phyloP scores from a whole-genome alignment of 495 filamentous ascomycete genomes.

The Aspergillus cavernicola region DNA sequence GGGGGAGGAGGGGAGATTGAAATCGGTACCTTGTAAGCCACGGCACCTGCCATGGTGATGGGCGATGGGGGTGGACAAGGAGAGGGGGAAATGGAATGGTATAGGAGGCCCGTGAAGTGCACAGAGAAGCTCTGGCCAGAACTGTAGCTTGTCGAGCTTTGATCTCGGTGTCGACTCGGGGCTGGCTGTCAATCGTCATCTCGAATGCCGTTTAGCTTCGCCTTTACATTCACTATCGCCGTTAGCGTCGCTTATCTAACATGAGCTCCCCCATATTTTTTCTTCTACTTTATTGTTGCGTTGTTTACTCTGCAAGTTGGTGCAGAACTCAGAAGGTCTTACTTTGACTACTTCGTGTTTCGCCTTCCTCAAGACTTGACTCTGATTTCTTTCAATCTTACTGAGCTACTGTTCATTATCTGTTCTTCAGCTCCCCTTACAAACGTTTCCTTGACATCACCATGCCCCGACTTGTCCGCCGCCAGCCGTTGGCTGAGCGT shows the following conservation, averaged over 20 bases:
- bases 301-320: slow-evolving; percentile 16
- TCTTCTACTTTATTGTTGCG: slow-evolving; percentile 4
- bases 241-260: slow-evolving; percentile 24
- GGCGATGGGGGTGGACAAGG: too few relatives aligned
- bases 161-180: not conserved
- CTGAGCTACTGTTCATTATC: not conserved
- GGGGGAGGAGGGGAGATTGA: not conserved
- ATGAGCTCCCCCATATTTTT: slow-evolving; percentile 9
- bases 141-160: too few relatives aligned
- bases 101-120: too few relatives aligned
- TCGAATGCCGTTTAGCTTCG: slow-evolving; percentile 1
- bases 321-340: slow-evolving; percentile 3
- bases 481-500: slow-evolving; percentile 69
- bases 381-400: not conserved
- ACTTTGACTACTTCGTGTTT: not conserved
- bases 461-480: slow-evolving; percentile 79
- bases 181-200: slow-evolving; percentile 18
- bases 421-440: not conserved
- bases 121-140: not conserved
- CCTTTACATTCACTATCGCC: not conserved
- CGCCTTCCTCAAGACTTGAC: not conserved
- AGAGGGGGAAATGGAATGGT: too few relatives aligned
- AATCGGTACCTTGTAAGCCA: slow-evolving; percentile 38
- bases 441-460: slow-evolving; percentile 18
- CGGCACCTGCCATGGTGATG: slow-evolving; percentile 35